Evolutionary conservation across 208 protist genomes (phyloP).

Genomic region (Ichthyophonus hoferi): DNA sequence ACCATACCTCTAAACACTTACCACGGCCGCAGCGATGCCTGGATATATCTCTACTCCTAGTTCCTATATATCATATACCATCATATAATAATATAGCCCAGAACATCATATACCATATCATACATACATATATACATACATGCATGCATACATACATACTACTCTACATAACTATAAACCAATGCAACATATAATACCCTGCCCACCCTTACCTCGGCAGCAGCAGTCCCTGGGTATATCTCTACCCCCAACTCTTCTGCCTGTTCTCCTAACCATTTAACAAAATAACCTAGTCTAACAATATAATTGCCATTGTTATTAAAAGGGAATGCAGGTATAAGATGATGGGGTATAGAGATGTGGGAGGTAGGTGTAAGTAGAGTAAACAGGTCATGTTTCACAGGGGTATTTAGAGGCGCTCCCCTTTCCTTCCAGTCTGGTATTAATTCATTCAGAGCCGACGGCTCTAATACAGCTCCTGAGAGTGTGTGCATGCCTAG

Average conservation of each 20-base stretch:
- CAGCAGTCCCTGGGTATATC: slow-evolving; percentile 88
- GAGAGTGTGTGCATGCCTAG: slow-evolving; percentile 89
- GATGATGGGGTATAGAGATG: slow-evolving; percentile 20
- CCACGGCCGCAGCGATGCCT: slow-evolving; percentile 80
- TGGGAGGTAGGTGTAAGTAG: slow-evolving; percentile 63
- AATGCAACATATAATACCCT: too few relatives aligned
- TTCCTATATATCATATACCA: too few relatives aligned
- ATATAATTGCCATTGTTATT: slow-evolving; percentile 92
- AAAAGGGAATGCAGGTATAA: slow-evolving; percentile 48
- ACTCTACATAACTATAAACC: too few relatives aligned
- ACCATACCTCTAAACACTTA: too few relatives aligned
- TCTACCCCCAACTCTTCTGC: slow-evolving; percentile 92
- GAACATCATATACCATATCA: too few relatives aligned
- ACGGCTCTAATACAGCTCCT: slow-evolving; percentile 90
- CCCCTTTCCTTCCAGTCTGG: slow-evolving; percentile 68
- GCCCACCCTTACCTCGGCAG: too few relatives aligned
- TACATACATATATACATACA: slow-evolving; percentile 4
- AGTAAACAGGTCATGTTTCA: slow-evolving; percentile 79
- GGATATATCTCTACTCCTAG: slow-evolving; percentile 93
- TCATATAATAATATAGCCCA: too few relatives aligned
- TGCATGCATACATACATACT: not conserved
- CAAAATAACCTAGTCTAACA: slow-evolving; percentile 80
- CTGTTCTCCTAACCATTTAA: slow-evolving; percentile 83
- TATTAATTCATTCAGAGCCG: slow-evolving; percentile 86
- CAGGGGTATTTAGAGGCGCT: slow-evolving; percentile 75